These are phyloP conservation scores for Solanum rostratum DNA, from an alignment of 257 asterid genomes.

Conservation along the genomic window DNA sequence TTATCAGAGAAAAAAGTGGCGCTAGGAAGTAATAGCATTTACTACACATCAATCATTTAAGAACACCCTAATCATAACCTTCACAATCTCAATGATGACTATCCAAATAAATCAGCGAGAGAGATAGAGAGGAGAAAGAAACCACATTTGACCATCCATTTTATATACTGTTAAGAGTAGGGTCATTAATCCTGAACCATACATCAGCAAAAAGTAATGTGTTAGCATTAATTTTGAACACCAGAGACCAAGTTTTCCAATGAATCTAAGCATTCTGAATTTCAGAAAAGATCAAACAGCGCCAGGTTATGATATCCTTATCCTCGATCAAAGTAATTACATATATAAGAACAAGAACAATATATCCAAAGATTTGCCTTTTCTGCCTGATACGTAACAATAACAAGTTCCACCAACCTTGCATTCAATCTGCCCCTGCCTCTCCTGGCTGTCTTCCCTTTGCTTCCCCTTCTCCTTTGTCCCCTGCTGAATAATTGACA, in stretches of 20 bases:
- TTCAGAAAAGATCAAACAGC: background rate
- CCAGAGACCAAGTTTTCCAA: background rate
- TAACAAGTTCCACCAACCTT: conserved; percentile 17
- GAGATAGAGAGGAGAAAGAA: background rate
- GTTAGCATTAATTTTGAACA: background rate
- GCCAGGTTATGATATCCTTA: background rate
- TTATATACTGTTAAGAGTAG: background rate
- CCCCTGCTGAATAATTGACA: conserved; percentile 12
- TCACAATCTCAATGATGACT: background rate
- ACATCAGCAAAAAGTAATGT: background rate
- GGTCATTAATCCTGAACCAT: background rate
- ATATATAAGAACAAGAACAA: background rate
- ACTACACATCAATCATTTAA: background rate
- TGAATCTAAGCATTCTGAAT: background rate
- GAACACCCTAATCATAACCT: background rate
- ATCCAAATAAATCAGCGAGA: background rate
- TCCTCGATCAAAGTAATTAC: background rate
- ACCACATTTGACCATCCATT: background rate
- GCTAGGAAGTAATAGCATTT: background rate
- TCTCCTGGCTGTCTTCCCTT: conserved; percentile 18
- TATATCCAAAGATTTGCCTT: background rate
- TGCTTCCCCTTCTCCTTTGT: conserved; percentile 14
- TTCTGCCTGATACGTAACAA: background rate
- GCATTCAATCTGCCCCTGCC: conserved; percentile 27
- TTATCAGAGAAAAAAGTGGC: too few relatives aligned